Percentiles rank a stretch among this genome's conserved stretches.
These are phyloP conservation scores for Colletotrichum brevisporum DNA, from an alignment of 2,329 filamentous ascomycete genomes.

Conservation along the genomic window DNA sequence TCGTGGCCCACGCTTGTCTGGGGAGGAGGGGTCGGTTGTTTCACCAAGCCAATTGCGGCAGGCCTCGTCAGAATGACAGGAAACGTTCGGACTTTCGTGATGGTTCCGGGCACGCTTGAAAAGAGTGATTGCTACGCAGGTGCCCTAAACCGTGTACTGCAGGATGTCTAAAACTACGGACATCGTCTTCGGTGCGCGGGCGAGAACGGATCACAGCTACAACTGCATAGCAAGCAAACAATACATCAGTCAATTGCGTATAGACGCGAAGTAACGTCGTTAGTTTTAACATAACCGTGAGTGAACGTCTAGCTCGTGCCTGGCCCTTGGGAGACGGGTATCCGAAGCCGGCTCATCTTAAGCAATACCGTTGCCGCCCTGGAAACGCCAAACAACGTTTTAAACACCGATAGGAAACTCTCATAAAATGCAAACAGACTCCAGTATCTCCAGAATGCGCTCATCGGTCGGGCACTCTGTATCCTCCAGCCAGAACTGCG, in stretches of 20 bases:
- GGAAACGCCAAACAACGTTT: constrained; percentile 25
- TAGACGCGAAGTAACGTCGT: neutral
- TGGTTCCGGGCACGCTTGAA: neutral
- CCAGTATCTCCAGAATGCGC: constrained; percentile 5
- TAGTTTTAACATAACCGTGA: constrained; percentile 22
- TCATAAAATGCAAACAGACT: constrained; percentile 22
- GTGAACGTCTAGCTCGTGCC: constrained; percentile 36
- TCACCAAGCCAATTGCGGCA: constrained; percentile 28
- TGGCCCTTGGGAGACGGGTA: constrained; percentile 37
- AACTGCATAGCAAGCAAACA: neutral
- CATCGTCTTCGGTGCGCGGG: too few species aligned
- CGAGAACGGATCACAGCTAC: neutral
- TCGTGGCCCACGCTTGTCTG: constrained; percentile 15
- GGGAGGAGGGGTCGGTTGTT: constrained; percentile 38
- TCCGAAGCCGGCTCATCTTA: constrained; percentile 33
- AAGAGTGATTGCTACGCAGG: too few species aligned
- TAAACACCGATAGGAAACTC: neutral
- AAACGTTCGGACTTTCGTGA: constrained; percentile 12
- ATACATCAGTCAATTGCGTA: neutral
- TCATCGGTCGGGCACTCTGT: constrained; percentile 3
- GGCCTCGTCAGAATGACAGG: neutral
- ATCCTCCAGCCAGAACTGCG: constrained; percentile 20
- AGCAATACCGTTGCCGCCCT: constrained; percentile 1
- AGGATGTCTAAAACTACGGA: too few species aligned
- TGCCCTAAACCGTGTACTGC: too few species aligned